Evolutionary conservation across 768 basidiomycete species (phyloP), one percentile per base, ranked within the genome.

Genomic region (Butyriboletus loyo): DNA sequence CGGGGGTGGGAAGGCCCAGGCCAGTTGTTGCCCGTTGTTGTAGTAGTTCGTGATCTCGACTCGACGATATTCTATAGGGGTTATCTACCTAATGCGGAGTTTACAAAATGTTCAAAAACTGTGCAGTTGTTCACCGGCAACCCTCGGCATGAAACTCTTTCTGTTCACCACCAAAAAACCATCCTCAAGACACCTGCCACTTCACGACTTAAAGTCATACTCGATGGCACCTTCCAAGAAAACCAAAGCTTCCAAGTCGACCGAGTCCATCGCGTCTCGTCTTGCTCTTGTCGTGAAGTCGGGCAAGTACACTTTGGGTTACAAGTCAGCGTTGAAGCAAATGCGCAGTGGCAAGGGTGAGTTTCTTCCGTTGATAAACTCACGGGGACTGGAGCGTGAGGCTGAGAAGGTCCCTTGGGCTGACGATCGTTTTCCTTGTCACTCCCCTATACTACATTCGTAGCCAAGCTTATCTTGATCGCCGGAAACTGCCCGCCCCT

Each of bases 401-500:
- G 93, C 92, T 94, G 92, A 94, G 93, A 95, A 96, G 92, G 92
- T 92, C 89, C 90, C 88, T 89, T 83, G 74, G 73, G 76, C 89
- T 92, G 70, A 92, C 75, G 38, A 50, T 54, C 25, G 56, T 43
- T 62, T 56, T 68, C 59, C 49, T 48, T 64, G 45, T 62, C 50
- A 57, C 46, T 66, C 60, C 54, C 37, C 58, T 46, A 38, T 43
- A 42, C 15, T 34, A 32, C 37, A 36, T 28, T 35, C 47, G 50
- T 69, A 99, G 96, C 96, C 75, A 98, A 97, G 78, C 92, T 99
- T 63, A 88, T 99, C 70, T 78, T 99, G 73, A 97, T 99, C 70
- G 93, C 96, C 66, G 95, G 93, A 63, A 99, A 99, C 79, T 97
- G 94, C 79, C 97, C 97, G 53, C 97, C 97, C 57, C 85, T 99